A percentile compares a stretch with the other conserved stretches of the same genome.
Evolutionary conservation across 2,329 filamentous ascomycete genomes (phyloP).

Genomic region (Pyricularia sp.): DNA sequence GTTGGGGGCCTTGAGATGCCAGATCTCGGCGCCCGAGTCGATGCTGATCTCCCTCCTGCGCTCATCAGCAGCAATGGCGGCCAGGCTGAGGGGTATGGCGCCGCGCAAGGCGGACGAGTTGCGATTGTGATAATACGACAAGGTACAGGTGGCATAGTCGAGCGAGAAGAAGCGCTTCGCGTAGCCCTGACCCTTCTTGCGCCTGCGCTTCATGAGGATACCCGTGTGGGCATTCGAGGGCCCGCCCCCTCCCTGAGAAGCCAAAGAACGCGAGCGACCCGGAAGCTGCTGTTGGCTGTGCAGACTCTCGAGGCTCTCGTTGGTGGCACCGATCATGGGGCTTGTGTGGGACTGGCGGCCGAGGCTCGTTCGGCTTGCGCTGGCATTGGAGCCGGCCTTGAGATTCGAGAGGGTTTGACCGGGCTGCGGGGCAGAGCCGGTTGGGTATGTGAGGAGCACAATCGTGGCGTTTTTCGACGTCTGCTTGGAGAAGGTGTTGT

Average conservation of each 20-base stretch:
- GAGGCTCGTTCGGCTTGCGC: slow-evolving; percentile 41
- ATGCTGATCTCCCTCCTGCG: slow-evolving; percentile 87
- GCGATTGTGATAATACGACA: slow-evolving; percentile 94
- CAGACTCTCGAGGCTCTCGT: slow-evolving; percentile 52
- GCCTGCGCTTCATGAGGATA: slow-evolving; percentile 75
- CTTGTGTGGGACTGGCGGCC: slow-evolving; percentile 36
- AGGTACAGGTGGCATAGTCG: slow-evolving; percentile 85
- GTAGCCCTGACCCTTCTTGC: slow-evolving; percentile 90
- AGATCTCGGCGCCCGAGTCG: slow-evolving; percentile 93
- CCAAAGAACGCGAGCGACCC: slow-evolving; percentile 2
- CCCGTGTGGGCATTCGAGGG: slow-evolving; percentile 66
- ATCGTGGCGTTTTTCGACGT: slow-evolving; percentile 92
- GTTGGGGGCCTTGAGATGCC: slow-evolving; percentile 82
- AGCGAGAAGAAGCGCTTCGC: slow-evolving; percentile 92
- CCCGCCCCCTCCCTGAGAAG: slow-evolving; percentile 8
- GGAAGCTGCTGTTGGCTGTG: slow-evolving; percentile 36
- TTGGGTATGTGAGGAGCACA: slow-evolving; percentile 88
- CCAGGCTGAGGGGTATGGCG: slow-evolving; percentile 83
- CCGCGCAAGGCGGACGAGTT: slow-evolving; percentile 88
- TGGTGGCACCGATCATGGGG: slow-evolving; percentile 34
- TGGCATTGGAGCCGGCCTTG: slow-evolving; percentile 28
- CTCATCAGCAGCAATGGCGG: slow-evolving; percentile 84
- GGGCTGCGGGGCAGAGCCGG: slow-evolving; percentile 66
- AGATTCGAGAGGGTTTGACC: slow-evolving; percentile 59
- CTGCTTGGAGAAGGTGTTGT: slow-evolving; percentile 97